Conservation (phyloP, 257 asterid genomes). For the Solanum etuberosum region DNA sequence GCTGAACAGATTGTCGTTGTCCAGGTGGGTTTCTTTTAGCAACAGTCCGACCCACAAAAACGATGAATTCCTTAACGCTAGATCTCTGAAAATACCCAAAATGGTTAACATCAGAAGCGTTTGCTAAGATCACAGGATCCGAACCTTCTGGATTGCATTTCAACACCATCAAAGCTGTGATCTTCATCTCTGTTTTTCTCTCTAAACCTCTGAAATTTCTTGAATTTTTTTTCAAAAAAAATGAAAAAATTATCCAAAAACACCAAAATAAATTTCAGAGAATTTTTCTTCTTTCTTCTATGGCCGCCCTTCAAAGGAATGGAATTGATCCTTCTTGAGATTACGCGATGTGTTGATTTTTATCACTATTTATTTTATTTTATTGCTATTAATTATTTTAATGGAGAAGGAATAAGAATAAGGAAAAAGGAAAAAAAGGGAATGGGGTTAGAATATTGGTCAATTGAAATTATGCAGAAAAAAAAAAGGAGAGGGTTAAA, state of each 20-base stretch:
- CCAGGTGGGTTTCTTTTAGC: constrained; percentile 67
- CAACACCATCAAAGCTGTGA: constrained; percentile 85
- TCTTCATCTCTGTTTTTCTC: constrained; percentile 42
- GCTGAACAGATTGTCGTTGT: constrained; percentile 86
- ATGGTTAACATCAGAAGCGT: constrained; percentile 59
- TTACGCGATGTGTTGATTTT: neutral
- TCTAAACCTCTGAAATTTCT: neutral
- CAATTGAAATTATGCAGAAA: neutral
- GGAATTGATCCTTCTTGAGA: neutral
- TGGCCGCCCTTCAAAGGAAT: neutral
- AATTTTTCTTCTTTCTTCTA: neutral
- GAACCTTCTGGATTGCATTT: constrained; percentile 49
- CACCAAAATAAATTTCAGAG: neutral
- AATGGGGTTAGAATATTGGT: neutral
- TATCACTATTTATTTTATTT: neutral
- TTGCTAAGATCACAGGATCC: constrained; percentile 69
- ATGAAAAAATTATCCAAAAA: neutral
- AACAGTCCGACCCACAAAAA: constrained; percentile 78
- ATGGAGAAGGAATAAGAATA: neutral
- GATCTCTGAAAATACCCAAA: constrained; percentile 85
- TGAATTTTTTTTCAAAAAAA: neutral
- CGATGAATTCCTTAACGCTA: constrained; percentile 59
- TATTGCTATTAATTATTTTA: neutral
- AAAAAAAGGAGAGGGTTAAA: neutral
- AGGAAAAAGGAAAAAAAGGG: neutral